Evolutionary conservation across 371 early-diverging fungal genomes (phyloP), one percentile per base, ranked within the genome.

Genomic region (Mortierella sp.): DNA sequence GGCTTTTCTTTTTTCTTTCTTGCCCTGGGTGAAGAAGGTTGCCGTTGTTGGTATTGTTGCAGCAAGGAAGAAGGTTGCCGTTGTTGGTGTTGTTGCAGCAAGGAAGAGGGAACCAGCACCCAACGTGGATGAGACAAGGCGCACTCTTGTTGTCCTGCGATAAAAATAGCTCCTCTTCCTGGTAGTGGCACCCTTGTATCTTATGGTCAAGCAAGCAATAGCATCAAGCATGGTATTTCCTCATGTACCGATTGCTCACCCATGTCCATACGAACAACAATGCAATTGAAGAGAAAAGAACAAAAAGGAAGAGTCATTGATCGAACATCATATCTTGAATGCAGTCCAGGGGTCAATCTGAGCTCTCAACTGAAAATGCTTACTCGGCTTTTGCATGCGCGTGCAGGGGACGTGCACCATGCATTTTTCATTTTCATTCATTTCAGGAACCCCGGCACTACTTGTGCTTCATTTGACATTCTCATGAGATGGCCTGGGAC

Each of bases 391-490:
- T 37, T 64, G 67, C 67, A 64, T 40, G 67, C 24, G 37, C 40
- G 37, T 37, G 67, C 40, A 10, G 67, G 24, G 67, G 40, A 64
- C 67, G 67, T 64, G 67, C 67, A 64, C 67, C 67, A 14, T 64
- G 67, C 67, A 64, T 64, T 64, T 64, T 64, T 37, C 24, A 5
- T 31, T 53, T 50, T 34, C 40, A n/a, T 72, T 50, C 37, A 37
- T 64, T 64, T 64, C 37, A 64, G 10, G 67, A 64, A 64, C 67
- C 40, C 40, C 40, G 61, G 61, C 21, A 34, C 53, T 48, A 9
- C n/a, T 5, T 24, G n/a, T 10, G 54, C 28, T 26, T 57, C 31
- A 31, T 19, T 61, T 37, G 61, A 34, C 34, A 34, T 16, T 34
- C n/a, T 34, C 10, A 1, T 14, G 61, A 4, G 16, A 34, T 37